Conservation (phyloP, 768 basidiomycete genomes). For the Lentinus tigrinus region DNA sequence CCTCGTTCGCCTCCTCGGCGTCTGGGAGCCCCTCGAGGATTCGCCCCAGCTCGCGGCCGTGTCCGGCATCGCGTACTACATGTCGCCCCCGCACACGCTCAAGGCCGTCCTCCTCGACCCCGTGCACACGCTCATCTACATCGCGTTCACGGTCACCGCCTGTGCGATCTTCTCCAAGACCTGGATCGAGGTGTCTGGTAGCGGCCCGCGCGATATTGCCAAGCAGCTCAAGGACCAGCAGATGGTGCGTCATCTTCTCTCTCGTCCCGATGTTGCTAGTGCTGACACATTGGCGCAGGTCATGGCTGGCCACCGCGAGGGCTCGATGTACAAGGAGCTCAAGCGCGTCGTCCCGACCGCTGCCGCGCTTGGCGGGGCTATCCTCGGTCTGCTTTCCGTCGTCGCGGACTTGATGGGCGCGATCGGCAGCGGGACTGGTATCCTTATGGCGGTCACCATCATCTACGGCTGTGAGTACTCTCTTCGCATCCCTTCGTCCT, state of each 20-base stretch:
- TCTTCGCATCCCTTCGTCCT: background rate
- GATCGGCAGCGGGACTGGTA: slow-evolving; percentile 93
- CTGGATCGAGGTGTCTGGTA: slow-evolving; percentile 98
- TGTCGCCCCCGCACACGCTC: slow-evolving; percentile 95
- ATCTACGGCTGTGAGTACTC: slow-evolving; percentile 69
- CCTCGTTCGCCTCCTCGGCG: slow-evolving; percentile 84
- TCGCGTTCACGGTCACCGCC: slow-evolving; percentile 88
- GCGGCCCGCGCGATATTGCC: slow-evolving; percentile 92
- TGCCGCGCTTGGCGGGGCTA: slow-evolving; percentile 96
- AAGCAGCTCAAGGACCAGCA: slow-evolving; percentile 99
- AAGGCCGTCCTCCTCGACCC: slow-evolving; percentile 88
- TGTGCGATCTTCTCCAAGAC: slow-evolving; percentile 99
- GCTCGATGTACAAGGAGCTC: slow-evolving; percentile 98
- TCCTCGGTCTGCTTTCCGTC: slow-evolving; percentile 88
- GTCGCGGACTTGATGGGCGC: slow-evolving; percentile 94
- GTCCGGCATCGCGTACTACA: slow-evolving; percentile 95
- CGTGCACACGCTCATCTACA: slow-evolving; percentile 88
- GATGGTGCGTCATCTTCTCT: slow-evolving; percentile 54
- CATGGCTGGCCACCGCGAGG: slow-evolving; percentile 88
- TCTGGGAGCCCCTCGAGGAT: slow-evolving; percentile 99
- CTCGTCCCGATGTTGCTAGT: background rate
- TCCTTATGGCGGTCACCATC: slow-evolving; percentile 96
- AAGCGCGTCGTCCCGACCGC: slow-evolving; percentile 98
- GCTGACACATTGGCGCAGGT: slow-evolving; percentile 41
- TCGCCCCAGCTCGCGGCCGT: slow-evolving; percentile 88